Conservation (phyloP, 1,284 basidiomycete species). For the Ustilago curta region DNA sequence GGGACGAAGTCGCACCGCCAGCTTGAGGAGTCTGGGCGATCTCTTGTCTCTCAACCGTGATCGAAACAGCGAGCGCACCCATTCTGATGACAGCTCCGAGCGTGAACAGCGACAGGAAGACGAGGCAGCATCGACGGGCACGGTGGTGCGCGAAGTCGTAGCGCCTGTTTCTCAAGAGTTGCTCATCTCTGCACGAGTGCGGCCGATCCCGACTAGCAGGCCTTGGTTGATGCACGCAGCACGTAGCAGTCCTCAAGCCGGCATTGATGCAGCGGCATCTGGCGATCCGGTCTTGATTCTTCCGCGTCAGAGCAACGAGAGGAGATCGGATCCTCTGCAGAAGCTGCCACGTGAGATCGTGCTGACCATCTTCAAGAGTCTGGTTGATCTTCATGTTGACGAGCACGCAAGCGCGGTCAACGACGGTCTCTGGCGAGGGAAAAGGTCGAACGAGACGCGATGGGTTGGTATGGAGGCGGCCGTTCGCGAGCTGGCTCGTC, state of each 20-base stretch:
- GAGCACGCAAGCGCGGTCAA: constrained; percentile 27
- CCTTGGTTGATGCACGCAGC: constrained; percentile 34
- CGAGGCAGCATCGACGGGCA: not conserved
- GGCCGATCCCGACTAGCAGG: constrained; percentile 8
- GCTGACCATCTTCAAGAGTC: constrained; percentile 29
- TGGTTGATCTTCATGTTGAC: constrained; percentile 31
- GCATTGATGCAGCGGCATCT: constrained; percentile 24
- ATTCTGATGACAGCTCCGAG: constrained; percentile 1
- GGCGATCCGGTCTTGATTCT: constrained; percentile 22
- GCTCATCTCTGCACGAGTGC: constrained; percentile 48
- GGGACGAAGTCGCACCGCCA: constrained; percentile 28
- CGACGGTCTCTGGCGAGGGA: constrained; percentile 35
- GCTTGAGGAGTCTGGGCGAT: constrained; percentile 32
- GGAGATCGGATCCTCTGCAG: constrained; percentile 22
- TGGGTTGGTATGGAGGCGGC: constrained; percentile 39
- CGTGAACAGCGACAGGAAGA: constrained; percentile 10
- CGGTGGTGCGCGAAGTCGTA: constrained; percentile 29
- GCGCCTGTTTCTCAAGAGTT: constrained; percentile 33
- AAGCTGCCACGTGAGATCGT: constrained; percentile 45
- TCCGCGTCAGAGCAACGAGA: constrained; percentile 22
- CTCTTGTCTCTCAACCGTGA: constrained; percentile 31
- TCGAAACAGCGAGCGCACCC: constrained; percentile 16
- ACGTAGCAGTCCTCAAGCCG: constrained; percentile 37
- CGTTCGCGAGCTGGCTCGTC: constrained; percentile 42
- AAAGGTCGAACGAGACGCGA: constrained; percentile 25